Base-by-base conservation (phyloP, 2,329 filamentous ascomycete species). In the Diaporthe destruens region DNA sequence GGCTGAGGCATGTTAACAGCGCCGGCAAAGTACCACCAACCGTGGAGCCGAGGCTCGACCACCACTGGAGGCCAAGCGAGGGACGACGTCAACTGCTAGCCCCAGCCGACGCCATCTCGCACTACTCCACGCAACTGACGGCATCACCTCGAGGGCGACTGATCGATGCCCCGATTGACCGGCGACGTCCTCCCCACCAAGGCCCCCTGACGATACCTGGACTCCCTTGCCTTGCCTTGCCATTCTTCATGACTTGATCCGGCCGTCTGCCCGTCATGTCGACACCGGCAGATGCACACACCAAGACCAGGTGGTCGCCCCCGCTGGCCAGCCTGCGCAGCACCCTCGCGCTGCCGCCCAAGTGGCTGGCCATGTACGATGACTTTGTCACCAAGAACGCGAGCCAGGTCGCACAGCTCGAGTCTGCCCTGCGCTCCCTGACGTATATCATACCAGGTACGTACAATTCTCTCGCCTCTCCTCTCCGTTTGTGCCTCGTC, bases 301-400 rank as follows among this genome's bases (percentile, higher is more conserved):
- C 42, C 34, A 70, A 72, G 66, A 71, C 75, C 57, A 66, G 65
- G 47, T 61, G 66, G 69, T 69, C 69, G 49, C 57, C 63, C 55
- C 71, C 70, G 65, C 73, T 81, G 74, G 71, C 80, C 23, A 68
- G 61, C 44, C 55, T 86, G 72, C 82, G 82, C 67, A 83, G 81
- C 75, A 81, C 88, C 74, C 83, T 92, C 61, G 86, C 89, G 54
- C 82, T 91, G 77, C 90, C 91, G 63, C 87, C 91, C 34, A 87
- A 87, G 81, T 93, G 90, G 90, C 85, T 94, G 69, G 84, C 87
- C 76, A 88, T 91, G 84, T 97, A 97, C 83, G 91, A 91, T 79
- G 92, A 96, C 76, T 98, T 98, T 84, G 96, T 99, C 85, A 93
- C 94, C 75, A 96, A 96, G 84, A 99, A 99, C 82, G 92, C 95